Evolutionary conservation across 495 filamentous ascomycete species (phyloP).

Genomic region (Xylaria sp.): DNA sequence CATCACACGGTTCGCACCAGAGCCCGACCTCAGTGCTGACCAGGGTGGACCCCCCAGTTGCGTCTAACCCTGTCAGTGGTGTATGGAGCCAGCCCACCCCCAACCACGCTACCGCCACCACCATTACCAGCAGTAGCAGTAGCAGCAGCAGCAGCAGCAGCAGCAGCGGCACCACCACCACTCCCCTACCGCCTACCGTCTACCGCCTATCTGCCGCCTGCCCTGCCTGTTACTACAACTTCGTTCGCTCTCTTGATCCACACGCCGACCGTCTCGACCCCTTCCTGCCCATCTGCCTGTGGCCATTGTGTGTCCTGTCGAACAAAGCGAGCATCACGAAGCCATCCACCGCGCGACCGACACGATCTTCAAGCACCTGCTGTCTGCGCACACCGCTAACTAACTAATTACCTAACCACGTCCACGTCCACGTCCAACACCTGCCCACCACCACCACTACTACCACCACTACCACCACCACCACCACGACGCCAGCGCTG

Average conservation of each 20-base stretch:
- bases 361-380: constrained; percentile 2
- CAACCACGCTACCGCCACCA: constrained; percentile 23
- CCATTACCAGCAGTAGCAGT: background rate
- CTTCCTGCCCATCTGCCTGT: background rate
- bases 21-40: constrained; percentile 16
- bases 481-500: constrained; percentile 2
- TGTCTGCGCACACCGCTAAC: no score
- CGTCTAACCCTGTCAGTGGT: no score
- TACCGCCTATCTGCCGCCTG: constrained; percentile 6
- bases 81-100: constrained; percentile 15
- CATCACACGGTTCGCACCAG: constrained; percentile 17
- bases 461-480: no score
- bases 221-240: constrained; percentile 12
- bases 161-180: constrained; percentile 8
- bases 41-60: no score
- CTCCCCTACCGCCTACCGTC: background rate
- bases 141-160: no score
- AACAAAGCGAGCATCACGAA: constrained; percentile 1
- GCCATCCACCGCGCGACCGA: background rate
- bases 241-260: constrained; percentile 19
- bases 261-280: constrained; percentile 16
- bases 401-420: background rate
- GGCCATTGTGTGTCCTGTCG: background rate
- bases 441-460: no score
- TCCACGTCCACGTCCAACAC: background rate